These are phyloP conservation scores for Blastobotrys proliferans DNA, from an alignment of 1,139 yeast genomes.

Conservation along the genomic window DNA sequence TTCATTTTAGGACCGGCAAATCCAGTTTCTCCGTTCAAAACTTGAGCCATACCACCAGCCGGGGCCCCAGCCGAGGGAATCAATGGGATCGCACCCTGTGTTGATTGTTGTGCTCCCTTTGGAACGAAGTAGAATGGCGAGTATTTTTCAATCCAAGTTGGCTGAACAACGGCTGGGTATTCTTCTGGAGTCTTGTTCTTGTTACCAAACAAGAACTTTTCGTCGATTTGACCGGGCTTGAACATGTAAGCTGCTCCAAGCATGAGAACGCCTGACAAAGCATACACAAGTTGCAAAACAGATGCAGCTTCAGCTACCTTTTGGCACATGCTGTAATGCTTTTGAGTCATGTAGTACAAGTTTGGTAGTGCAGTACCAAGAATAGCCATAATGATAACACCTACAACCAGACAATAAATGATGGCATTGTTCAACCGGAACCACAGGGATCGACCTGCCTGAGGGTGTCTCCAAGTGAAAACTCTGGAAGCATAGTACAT, in stretches of 20 bases:
- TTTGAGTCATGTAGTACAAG: constrained; percentile 48
- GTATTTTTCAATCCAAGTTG: constrained; percentile 75
- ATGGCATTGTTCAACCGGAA: constrained; percentile 54
- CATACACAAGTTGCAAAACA: constrained; percentile 52
- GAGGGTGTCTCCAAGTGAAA: constrained; percentile 81
- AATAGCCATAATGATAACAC: constrained; percentile 64
- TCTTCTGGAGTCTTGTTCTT: constrained; percentile 36
- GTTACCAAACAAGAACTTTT: constrained; percentile 35
- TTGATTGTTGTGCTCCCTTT: constrained; percentile 27
- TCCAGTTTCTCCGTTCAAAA: constrained; percentile 5
- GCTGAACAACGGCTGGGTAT: constrained; percentile 54
- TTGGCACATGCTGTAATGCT: constrained; percentile 48
- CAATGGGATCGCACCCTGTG: constrained; percentile 7
- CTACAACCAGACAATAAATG: constrained; percentile 52
- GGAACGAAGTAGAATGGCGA: constrained; percentile 41
- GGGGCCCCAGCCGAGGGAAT: constrained; percentile 11
- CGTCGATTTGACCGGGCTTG: constrained; percentile 46
- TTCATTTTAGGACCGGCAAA: constrained; percentile 10
- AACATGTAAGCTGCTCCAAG: constrained; percentile 50
- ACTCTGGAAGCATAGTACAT: constrained; percentile 71
- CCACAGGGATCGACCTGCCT: constrained; percentile 54
- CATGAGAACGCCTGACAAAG: constrained; percentile 50
- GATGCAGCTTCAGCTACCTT: constrained; percentile 59
- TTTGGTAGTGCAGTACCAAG: constrained; percentile 64
- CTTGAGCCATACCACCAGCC: constrained; percentile 11